Conservation (phyloP, 2,329 filamentous ascomycete species). For the Exophiala calicioides region DNA sequence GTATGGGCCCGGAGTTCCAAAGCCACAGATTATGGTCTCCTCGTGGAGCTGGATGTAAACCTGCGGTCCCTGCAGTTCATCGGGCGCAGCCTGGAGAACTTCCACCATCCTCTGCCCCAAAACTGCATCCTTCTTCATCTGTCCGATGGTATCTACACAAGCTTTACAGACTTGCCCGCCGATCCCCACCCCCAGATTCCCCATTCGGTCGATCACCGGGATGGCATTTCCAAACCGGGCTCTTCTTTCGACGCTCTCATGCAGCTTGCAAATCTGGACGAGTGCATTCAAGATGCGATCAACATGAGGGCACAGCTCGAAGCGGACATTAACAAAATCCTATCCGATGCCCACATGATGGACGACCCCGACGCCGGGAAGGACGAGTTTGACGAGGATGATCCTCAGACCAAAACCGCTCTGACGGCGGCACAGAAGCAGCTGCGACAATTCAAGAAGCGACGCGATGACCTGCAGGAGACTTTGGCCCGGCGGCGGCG, state of each 20-base stretch:
- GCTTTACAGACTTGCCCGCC: slow-evolving; percentile 65
- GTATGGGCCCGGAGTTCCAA: slow-evolving; percentile 69
- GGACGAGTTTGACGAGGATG: slow-evolving; percentile 38
- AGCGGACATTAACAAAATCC: slow-evolving; percentile 66
- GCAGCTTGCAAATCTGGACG: slow-evolving; percentile 83
- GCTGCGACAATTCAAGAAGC: slow-evolving; percentile 34
- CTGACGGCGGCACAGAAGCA: slow-evolving; percentile 28
- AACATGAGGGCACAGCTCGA: slow-evolving; percentile 73
- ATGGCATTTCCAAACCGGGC: slow-evolving; percentile 43
- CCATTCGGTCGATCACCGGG: slow-evolving; percentile 19
- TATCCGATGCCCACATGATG: slow-evolving; percentile 21
- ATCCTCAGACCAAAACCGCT: slow-evolving; percentile 25
- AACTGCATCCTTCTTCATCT: slow-evolving; percentile 88
- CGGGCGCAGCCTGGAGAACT: slow-evolving; percentile 62
- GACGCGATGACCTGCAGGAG: slow-evolving; percentile 46
- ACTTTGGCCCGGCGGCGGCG: slow-evolving; percentile 36
- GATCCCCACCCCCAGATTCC: slow-evolving; percentile 29
- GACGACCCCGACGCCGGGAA: slow-evolving; percentile 43
- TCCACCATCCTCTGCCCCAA: slow-evolving; percentile 72
- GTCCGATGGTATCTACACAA: slow-evolving; percentile 80
- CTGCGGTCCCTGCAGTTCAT: slow-evolving; percentile 76
- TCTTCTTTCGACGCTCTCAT: slow-evolving; percentile 87
- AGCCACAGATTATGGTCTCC: slow-evolving; percentile 58
- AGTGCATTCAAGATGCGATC: slow-evolving; percentile 86
- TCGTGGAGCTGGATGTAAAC: slow-evolving; percentile 73